phyloP scores from a whole-genome alignment of 2,329 filamentous ascomycete species.

The Pleoardoris graminearum region DNA sequence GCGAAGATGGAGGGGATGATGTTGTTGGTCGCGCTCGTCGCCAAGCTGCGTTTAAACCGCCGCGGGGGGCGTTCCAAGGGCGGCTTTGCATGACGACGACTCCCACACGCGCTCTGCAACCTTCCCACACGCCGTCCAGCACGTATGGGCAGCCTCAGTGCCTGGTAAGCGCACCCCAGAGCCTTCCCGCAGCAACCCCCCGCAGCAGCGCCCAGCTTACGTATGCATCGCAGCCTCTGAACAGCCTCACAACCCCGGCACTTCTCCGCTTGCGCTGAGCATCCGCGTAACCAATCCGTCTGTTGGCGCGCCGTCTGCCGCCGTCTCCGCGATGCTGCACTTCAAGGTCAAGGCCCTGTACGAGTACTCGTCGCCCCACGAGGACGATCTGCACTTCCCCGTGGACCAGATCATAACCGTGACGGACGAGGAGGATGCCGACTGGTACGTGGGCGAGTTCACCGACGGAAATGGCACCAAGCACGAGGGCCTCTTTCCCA shows the following conservation, averaged over 20 bases:
- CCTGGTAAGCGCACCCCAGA: constrained; percentile 9
- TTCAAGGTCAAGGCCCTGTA: constrained; percentile 97
- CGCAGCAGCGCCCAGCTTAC: constrained; percentile 13
- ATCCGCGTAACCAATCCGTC: constrained; percentile 1
- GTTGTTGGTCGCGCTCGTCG: not conserved
- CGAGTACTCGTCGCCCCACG: constrained; percentile 90
- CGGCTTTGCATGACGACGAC: constrained; percentile 24
- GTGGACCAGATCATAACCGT: constrained; percentile 91
- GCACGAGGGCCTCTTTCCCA: constrained; percentile 86
- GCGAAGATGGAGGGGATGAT: not conserved
- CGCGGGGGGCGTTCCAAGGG: constrained; percentile 2
- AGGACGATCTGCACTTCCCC: constrained; percentile 89
- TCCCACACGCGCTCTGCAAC: constrained; percentile 3
- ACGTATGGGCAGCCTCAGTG: constrained; percentile 6
- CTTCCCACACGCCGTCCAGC: not conserved
- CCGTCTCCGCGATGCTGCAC: constrained; percentile 29
- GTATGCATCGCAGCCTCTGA: constrained; percentile 17
- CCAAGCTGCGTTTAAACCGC: constrained; percentile 12
- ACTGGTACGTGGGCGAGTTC: constrained; percentile 94
- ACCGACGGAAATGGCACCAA: constrained; percentile 72
- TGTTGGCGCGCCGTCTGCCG: constrained; percentile 4
- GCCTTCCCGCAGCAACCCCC: constrained; percentile 2
- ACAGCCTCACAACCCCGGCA: constrained; percentile 20
- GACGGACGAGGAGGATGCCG: constrained; percentile 86
- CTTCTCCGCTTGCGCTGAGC: constrained; percentile 3